phyloP scores from a whole-genome alignment of 164 flowering plant species.

The Piper longum region DNA sequence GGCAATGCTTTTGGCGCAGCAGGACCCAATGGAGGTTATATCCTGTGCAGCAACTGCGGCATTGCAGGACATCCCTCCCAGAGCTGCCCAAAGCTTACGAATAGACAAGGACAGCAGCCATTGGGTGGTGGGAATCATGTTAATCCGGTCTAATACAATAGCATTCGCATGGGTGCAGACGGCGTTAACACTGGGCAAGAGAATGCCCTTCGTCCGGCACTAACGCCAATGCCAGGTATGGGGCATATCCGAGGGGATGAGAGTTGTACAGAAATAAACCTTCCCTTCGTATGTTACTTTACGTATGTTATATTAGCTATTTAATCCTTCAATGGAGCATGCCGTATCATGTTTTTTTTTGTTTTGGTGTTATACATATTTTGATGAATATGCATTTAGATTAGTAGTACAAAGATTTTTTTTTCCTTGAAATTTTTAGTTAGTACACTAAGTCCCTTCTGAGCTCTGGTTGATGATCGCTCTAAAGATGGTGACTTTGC shows the following conservation, averaged over 20 bases:
- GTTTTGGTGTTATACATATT: too few species aligned
- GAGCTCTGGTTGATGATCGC: too few species aligned
- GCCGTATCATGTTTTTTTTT: too few species aligned
- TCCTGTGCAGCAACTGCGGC: slow-evolving; percentile 52
- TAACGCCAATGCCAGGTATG: not conserved
- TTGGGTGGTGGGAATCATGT: slow-evolving; percentile 37
- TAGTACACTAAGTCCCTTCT: too few species aligned
- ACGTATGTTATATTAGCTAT: not conserved
- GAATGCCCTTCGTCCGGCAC: slow-evolving; percentile 40
- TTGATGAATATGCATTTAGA: too few species aligned
- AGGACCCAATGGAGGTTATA: slow-evolving; percentile 3
- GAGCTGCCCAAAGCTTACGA: slow-evolving; percentile 55
- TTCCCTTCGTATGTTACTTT: too few species aligned
- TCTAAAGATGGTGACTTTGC: too few species aligned
- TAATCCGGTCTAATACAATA: slow-evolving; percentile 6
- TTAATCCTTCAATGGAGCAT: too few species aligned
- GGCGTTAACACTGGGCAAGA: slow-evolving; percentile 37
- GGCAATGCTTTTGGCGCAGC: slow-evolving; percentile 36
- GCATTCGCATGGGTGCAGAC: slow-evolving; percentile 17
- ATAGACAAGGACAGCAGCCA: slow-evolving; percentile 29
- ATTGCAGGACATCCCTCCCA: slow-evolving; percentile 45
- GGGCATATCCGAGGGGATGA: not conserved
- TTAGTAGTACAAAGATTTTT: too few species aligned
- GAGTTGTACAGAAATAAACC: not conserved
- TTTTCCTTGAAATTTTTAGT: too few species aligned